Evolutionary conservation across 768 basidiomycete species (phyloP).

Genomic region (Macrolepiota dolichaula): DNA sequence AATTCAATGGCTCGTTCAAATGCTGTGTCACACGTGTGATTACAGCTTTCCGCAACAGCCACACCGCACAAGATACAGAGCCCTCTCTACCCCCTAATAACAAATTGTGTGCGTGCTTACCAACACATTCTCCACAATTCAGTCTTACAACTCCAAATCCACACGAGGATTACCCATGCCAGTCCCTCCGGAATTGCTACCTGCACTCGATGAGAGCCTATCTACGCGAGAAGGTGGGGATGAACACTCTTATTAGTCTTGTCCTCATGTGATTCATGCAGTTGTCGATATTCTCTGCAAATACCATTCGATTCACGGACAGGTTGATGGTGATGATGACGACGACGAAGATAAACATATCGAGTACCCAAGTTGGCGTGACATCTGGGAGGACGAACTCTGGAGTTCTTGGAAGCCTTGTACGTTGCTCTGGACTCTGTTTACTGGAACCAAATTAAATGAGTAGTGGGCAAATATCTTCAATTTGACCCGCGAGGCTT

Average conservation of each 20-base stretch:
- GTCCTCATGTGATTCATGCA: neutral
- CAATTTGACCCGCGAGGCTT: neutral
- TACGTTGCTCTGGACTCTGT: too few species aligned
- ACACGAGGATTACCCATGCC: neutral
- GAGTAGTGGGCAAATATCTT: neutral
- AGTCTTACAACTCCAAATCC: neutral
- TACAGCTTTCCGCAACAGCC: too few species aligned
- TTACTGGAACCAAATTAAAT: neutral
- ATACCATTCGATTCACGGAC: neutral
- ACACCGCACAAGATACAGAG: too few species aligned
- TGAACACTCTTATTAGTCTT: neutral
- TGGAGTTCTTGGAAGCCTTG: too few species aligned
- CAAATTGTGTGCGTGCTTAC: too few species aligned
- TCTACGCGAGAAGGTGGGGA: neutral
- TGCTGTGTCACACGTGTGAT: too few species aligned
- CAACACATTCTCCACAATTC: too few species aligned
- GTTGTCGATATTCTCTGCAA: neutral
- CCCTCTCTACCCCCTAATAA: too few species aligned
- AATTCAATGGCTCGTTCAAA: too few species aligned
- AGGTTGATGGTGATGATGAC: neutral
- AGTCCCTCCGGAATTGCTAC: neutral
- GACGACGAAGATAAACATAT: neutral
- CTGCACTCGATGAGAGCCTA: neutral
- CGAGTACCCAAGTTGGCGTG: neutral
- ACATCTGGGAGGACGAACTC: neutral